Percentiles rank a stretch among this genome's conserved stretches.
These are phyloP conservation scores for Ligustrum vulgare DNA, from an alignment of 257 asterid species.

Conservation along the genomic window DNA sequence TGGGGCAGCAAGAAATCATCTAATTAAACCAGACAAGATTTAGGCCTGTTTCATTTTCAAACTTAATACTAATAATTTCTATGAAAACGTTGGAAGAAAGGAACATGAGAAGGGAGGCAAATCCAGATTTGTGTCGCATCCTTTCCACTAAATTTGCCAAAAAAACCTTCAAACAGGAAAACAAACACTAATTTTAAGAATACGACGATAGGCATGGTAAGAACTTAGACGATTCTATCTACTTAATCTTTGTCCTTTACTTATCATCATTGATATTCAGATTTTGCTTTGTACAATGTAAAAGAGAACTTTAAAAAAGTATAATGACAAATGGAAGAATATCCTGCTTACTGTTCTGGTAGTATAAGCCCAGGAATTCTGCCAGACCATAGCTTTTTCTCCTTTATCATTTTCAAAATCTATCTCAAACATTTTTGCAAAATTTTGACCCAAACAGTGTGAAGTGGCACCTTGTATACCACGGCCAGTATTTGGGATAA, in stretches of 20 bases:
- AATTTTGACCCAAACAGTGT: slow-evolving; percentile 92
- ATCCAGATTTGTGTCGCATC: not conserved
- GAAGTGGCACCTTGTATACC: slow-evolving; percentile 99
- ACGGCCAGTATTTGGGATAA: slow-evolving; percentile 91
- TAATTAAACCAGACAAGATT: not conserved
- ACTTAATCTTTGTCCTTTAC: not conserved
- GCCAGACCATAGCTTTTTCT: slow-evolving; percentile 94
- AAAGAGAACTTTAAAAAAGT: not conserved
- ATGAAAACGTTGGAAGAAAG: not conserved
- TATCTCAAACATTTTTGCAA: slow-evolving; percentile 92
- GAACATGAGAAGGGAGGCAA: not conserved
- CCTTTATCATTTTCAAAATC: slow-evolving; percentile 90
- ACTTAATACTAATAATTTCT: not conserved
- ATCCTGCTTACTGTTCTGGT: slow-evolving; percentile 73
- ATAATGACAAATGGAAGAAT: not conserved
- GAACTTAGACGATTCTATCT: not conserved
- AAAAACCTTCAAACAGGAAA: not conserved
- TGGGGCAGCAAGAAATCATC: not conserved
- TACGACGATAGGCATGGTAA: not conserved
- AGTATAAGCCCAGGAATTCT: slow-evolving; percentile 96
- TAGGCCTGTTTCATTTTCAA: not conserved
- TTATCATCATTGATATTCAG: not conserved
- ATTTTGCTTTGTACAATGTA: not conserved
- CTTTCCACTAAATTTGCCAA: not conserved
- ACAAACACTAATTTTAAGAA: not conserved